Conservation (phyloP, 208 protist species). For the Vickermania spadyakhi region DNA sequence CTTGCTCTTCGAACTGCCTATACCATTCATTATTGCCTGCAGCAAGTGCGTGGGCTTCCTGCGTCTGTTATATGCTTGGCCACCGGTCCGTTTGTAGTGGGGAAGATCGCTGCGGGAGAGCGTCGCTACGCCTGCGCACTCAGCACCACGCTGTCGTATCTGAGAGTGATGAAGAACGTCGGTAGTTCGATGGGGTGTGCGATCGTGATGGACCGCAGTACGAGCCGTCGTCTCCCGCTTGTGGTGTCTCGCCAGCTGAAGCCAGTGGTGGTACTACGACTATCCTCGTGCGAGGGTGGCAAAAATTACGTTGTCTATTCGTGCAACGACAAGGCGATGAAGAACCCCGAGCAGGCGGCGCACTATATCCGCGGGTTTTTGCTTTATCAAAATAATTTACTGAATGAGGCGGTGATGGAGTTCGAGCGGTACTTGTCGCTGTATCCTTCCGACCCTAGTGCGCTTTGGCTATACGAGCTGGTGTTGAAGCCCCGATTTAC, state of each 20-base stretch:
- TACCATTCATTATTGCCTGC: neutral
- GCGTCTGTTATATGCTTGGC: neutral
- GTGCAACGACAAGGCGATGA: neutral
- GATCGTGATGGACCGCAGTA: conserved; percentile 8
- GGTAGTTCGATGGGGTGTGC: neutral
- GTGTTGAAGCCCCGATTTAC: conserved; percentile 5
- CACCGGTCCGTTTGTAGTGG: conserved; percentile 3
- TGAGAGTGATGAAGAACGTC: neutral
- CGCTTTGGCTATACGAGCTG: conserved; percentile 9
- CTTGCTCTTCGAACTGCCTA: conserved; percentile 3
- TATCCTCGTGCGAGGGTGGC: neutral
- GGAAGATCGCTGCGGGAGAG: neutral
- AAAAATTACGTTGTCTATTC: conserved; percentile 4
- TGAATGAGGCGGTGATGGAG: conserved; percentile 6
- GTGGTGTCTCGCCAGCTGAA: neutral
- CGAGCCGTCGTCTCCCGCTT: conserved; percentile 2
- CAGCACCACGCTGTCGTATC: neutral
- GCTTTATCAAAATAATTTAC: conserved; percentile 15
- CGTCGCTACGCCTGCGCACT: conserved; percentile 1
- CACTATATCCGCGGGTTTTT: conserved; percentile 8
- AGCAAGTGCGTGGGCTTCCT: neutral
- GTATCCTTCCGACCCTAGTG: conserved; percentile 6
- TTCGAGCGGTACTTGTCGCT: conserved; percentile 10
- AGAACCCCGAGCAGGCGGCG: conserved; percentile 5
- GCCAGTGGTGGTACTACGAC: conserved; percentile 7